A percentile compares a stretch with the other conserved stretches of the same genome.
phyloP scores from a whole-genome alignment of 1,284 basidiomycete genomes.

The Volvariella surrecta region DNA sequence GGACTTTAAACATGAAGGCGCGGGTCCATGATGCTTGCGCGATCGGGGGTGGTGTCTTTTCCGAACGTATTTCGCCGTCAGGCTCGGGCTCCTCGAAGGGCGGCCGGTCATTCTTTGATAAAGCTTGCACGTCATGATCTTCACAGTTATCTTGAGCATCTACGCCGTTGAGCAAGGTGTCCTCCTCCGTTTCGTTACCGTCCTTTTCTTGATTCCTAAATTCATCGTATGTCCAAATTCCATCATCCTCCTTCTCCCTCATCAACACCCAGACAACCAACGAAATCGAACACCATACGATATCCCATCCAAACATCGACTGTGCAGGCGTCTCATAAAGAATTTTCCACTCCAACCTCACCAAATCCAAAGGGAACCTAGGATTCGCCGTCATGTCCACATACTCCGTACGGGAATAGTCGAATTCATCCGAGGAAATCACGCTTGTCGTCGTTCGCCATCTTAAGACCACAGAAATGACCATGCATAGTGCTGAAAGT shows the following conservation, averaged over 20 bases:
- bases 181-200: neutral
- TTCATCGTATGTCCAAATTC: neutral
- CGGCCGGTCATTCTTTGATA: too few relatives aligned
- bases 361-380: slow-evolving; percentile 15
- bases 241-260: slow-evolving; percentile 1
- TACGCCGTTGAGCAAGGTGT: neutral
- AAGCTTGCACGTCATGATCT: too few relatives aligned
- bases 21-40: neutral
- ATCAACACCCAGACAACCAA: slow-evolving; percentile 27
- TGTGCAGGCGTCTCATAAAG: slow-evolving; percentile 56
- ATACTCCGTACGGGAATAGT: neutral
- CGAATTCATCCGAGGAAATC: neutral
- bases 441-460: too few relatives aligned
- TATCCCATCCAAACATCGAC: slow-evolving; percentile 57
- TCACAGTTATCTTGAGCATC: neutral
- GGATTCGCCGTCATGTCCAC: slow-evolving; percentile 1
- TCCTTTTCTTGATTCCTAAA: neutral
- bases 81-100: too few relatives aligned
- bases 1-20: slow-evolving; percentile 7
- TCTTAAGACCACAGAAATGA: too few relatives aligned
- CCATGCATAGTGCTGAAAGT: too few relatives aligned
- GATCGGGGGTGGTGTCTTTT: too few relatives aligned
- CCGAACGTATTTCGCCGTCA: too few relatives aligned
- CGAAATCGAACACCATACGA: slow-evolving; percentile 46
- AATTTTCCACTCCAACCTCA: slow-evolving; percentile 20